These are phyloP conservation scores for Leccinum cinnamomeum DNA, from an alignment of 1,284 basidiomycete species.

Conservation along the genomic window DNA sequence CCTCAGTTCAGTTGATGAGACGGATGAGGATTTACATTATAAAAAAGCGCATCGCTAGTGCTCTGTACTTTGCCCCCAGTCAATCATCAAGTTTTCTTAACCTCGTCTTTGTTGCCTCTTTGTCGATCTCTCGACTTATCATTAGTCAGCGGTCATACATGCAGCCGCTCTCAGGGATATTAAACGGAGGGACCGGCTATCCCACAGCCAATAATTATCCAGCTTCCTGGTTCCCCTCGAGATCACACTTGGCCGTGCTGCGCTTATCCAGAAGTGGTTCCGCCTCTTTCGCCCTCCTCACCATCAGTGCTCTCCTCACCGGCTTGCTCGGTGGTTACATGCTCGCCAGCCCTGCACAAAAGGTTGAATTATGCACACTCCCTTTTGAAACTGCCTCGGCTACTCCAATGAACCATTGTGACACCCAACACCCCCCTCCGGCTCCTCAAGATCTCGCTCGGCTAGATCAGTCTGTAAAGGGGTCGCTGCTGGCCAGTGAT, in stretches of 20 bases:
- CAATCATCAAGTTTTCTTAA: too few relatives aligned
- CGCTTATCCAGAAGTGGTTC: constrained; percentile 20
- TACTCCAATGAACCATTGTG: background rate
- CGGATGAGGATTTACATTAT: too few relatives aligned
- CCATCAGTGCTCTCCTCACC: constrained; percentile 20
- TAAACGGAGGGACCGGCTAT: constrained; percentile 13
- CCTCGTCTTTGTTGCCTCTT: too few relatives aligned
- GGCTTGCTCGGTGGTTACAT: constrained; percentile 33
- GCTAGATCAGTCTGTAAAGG: constrained; percentile 1
- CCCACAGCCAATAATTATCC: constrained; percentile 20
- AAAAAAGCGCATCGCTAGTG: too few relatives aligned
- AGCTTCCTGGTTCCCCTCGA: constrained; percentile 7
- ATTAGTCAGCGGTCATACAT: background rate
- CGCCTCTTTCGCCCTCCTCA: constrained; percentile 19
- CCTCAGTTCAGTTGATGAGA: too few relatives aligned
- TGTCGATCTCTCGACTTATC: too few relatives aligned
- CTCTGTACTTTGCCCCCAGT: too few relatives aligned
- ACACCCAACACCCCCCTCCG: background rate
- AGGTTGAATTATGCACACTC: constrained; percentile 20
- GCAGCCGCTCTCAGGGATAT: constrained; percentile 10
- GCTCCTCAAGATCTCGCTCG: background rate
- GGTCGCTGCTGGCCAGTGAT: constrained; percentile 20
- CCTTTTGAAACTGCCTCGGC: constrained; percentile 14
- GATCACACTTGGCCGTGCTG: constrained; percentile 11
- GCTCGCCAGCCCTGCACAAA: constrained; percentile 17